phyloP scores from a whole-genome alignment of 257 asterid genomes.

The Solanum paucissectum region DNA sequence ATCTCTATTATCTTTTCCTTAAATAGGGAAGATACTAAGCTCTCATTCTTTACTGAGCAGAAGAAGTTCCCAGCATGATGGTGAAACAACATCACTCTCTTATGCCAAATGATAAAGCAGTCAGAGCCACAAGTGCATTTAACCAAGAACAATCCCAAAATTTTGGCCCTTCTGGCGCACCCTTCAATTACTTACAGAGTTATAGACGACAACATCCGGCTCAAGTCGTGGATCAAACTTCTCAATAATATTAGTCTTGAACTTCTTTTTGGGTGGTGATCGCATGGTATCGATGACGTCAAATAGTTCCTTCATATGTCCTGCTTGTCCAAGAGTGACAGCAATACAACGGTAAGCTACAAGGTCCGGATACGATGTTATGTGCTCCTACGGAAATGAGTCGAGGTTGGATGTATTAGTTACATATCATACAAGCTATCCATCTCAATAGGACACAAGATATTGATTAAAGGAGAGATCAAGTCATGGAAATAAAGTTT shows the following conservation, averaged over 20 bases:
- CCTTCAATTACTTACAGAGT: conserved; percentile 53
- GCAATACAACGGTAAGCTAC: conserved; percentile 81
- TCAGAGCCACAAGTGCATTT: neutral
- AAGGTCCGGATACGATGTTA: conserved; percentile 76
- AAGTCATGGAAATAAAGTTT: neutral
- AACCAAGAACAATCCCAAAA: neutral
- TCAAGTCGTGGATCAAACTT: conserved; percentile 93
- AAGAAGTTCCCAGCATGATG: neutral
- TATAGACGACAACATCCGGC: conserved; percentile 72
- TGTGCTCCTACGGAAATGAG: conserved; percentile 39
- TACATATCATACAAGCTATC: neutral
- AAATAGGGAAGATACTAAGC: neutral
- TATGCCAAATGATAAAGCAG: neutral
- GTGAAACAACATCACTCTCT: neutral
- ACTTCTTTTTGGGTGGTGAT: conserved; percentile 79
- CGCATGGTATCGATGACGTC: conserved; percentile 85
- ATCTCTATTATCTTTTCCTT: neutral
- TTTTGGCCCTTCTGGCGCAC: neutral
- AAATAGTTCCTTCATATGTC: conserved; percentile 85
- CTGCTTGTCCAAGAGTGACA: conserved; percentile 98
- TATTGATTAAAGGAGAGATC: neutral
- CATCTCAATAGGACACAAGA: neutral
- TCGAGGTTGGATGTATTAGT: neutral
- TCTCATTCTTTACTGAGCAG: neutral
- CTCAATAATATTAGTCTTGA: conserved; percentile 52